Evolutionary conservation across 768 basidiomycete species (phyloP).

Genomic region (Roridomyces roridus): DNA sequence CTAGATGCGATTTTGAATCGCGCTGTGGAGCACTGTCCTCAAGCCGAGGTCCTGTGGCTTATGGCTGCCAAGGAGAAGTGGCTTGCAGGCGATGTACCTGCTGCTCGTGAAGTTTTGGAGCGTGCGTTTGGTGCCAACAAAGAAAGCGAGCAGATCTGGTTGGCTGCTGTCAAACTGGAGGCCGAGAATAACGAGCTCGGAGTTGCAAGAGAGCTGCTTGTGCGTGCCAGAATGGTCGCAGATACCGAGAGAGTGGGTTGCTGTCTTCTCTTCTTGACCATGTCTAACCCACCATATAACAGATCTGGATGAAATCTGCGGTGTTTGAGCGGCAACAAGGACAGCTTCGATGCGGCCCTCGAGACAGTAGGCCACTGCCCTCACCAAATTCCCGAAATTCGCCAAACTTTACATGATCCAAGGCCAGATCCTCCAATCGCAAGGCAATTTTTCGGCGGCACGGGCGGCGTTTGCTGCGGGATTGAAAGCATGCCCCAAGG

Average conservation of each 20-base stretch:
- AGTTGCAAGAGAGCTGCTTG: slow-evolving; percentile 85
- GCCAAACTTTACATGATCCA: slow-evolving; percentile 97
- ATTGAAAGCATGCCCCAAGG: slow-evolving; percentile 86
- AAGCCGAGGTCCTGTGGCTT: slow-evolving; percentile 95
- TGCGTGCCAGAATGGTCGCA: slow-evolving; percentile 88
- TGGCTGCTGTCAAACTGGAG: slow-evolving; percentile 96
- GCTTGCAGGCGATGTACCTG: slow-evolving; percentile 85
- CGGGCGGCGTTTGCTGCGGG: slow-evolving; percentile 85
- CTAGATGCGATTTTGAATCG: slow-evolving; percentile 81
- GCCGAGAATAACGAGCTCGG: slow-evolving; percentile 92
- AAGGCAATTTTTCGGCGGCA: slow-evolving; percentile 65
- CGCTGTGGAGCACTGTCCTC: slow-evolving; percentile 91
- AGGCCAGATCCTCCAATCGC: slow-evolving; percentile 84
- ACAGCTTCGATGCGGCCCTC: slow-evolving; percentile 72
- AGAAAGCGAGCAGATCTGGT: slow-evolving; percentile 97
- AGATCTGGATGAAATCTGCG: slow-evolving; percentile 99
- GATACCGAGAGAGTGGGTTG: slow-evolving; percentile 84
- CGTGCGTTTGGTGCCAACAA: slow-evolving; percentile 93
- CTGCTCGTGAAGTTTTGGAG: slow-evolving; percentile 89
- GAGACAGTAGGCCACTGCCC: slow-evolving; percentile 74
- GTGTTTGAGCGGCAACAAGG: slow-evolving; percentile 94
- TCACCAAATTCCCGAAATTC: slow-evolving; percentile 86
- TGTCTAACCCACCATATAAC: slow-evolving; percentile 11
- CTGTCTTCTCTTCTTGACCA: not conserved
- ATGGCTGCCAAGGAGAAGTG: slow-evolving; percentile 99